phyloP scores from a whole-genome alignment of 2,329 filamentous ascomycete species.

The Arachnomyces sp. region DNA sequence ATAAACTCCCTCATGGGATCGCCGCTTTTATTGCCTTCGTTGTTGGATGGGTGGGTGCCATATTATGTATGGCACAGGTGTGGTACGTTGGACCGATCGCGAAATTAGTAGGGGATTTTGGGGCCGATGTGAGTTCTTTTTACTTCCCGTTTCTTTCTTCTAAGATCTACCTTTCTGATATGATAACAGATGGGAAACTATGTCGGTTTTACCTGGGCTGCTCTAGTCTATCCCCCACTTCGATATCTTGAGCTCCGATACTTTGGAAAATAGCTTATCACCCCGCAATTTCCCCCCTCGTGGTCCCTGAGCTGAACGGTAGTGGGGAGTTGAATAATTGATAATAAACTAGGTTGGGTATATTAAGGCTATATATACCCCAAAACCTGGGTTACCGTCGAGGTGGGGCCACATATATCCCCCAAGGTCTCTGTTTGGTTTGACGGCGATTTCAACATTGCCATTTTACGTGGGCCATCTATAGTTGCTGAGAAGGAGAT shows the following conservation, averaged over 20 bases:
- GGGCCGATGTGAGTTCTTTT: slow-evolving; percentile 41
- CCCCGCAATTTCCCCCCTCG: too few species aligned
- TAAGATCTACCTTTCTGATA: slow-evolving; percentile 14
- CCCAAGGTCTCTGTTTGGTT: too few species aligned
- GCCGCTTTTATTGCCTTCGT: slow-evolving; percentile 14
- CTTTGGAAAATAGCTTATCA: slow-evolving; percentile 35
- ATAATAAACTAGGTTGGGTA: too few species aligned
- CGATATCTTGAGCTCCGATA: slow-evolving; percentile 45
- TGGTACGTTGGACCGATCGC: slow-evolving; percentile 63
- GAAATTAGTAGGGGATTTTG: slow-evolving; percentile 48
- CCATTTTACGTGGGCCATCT: too few species aligned
- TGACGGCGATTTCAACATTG: too few species aligned
- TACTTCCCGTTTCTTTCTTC: neutral
- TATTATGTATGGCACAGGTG: slow-evolving; percentile 61
- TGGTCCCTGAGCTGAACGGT: too few species aligned
- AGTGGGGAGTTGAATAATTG: too few species aligned
- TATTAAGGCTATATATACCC: too few species aligned
- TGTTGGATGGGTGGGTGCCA: slow-evolving; percentile 22
- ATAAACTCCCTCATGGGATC: slow-evolving; percentile 33
- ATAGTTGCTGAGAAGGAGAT: too few species aligned
- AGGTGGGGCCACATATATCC: too few species aligned
- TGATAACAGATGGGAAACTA: slow-evolving; percentile 47
- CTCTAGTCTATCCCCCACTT: slow-evolving; percentile 49
- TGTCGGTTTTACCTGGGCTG: slow-evolving; percentile 54
- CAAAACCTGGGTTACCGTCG: too few species aligned